These are phyloP conservation scores for Hyaloscypha variabilis DNA, from an alignment of 495 filamentous ascomycete genomes.

Conservation along the genomic window DNA sequence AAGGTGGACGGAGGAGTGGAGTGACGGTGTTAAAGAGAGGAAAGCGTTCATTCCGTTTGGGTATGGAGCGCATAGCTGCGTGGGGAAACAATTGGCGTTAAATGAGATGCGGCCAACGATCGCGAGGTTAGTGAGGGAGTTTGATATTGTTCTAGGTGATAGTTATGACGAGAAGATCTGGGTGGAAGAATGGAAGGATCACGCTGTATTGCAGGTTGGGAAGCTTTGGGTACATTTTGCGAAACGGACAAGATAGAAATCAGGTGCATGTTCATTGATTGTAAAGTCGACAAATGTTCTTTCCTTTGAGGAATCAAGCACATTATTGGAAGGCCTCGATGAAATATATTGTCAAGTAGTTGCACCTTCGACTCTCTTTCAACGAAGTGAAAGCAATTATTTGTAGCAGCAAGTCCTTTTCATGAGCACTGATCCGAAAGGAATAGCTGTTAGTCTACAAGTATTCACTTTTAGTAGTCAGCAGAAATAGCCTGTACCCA, in stretches of 20 bases:
- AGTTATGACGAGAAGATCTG: conserved; percentile 43
- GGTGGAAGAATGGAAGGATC: conserved; percentile 41
- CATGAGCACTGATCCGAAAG: too few relatives aligned
- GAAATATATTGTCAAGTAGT: too few relatives aligned
- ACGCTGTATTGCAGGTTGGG: conserved; percentile 24
- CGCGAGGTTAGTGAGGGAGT: conserved; percentile 44
- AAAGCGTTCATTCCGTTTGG: conserved; percentile 55
- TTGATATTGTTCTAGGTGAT: conserved; percentile 44
- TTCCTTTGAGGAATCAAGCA: too few relatives aligned
- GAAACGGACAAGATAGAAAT: neutral
- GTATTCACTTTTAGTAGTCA: too few relatives aligned
- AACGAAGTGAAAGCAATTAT: too few relatives aligned
- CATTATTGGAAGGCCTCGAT: too few relatives aligned
- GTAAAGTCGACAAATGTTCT: too few relatives aligned
- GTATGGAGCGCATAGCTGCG: conserved; percentile 46
- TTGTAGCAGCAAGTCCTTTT: too few relatives aligned
- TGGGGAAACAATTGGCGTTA: conserved; percentile 54
- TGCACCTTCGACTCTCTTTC: too few relatives aligned
- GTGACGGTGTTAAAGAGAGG: conserved; percentile 46
- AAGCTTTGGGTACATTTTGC: conserved; percentile 16
- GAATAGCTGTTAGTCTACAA: too few relatives aligned
- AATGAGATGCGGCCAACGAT: conserved; percentile 50
- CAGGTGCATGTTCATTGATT: too few relatives aligned
- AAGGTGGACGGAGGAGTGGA: conserved; percentile 48
- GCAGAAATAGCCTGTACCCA: too few relatives aligned